phyloP scores from a whole-genome alignment of 2,329 filamentous ascomycete species.

The Fonsecaea pedrosoi region DNA sequence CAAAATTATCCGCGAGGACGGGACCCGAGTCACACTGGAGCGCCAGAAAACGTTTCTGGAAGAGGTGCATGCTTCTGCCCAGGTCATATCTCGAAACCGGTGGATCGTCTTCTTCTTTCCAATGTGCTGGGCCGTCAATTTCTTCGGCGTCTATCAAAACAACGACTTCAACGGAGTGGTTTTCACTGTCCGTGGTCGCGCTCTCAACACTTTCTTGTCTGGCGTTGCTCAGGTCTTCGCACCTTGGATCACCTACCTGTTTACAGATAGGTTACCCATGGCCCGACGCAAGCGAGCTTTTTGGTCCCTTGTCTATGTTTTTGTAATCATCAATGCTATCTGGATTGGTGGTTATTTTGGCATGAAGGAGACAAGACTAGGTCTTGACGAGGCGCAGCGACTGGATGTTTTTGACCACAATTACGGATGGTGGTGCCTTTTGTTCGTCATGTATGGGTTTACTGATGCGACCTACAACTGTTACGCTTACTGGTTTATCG shows the following conservation, averaged over 20 bases:
- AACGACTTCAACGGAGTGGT: constrained; percentile 40
- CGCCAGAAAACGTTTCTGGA: constrained; percentile 25
- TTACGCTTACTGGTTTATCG: not conserved
- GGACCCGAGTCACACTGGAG: constrained; percentile 55
- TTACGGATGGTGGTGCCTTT: constrained; percentile 9
- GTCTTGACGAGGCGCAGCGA: constrained; percentile 4
- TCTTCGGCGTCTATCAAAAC: constrained; percentile 40
- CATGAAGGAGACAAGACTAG: constrained; percentile 16
- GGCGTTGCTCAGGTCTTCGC: constrained; percentile 39
- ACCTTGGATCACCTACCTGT: constrained; percentile 34
- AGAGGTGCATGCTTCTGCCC: constrained; percentile 35
- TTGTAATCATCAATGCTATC: constrained; percentile 38
- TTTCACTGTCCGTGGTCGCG: constrained; percentile 39
- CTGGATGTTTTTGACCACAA: constrained; percentile 16
- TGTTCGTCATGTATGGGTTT: constrained; percentile 26
- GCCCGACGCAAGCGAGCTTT: constrained; percentile 37
- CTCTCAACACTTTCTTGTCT: constrained; percentile 39
- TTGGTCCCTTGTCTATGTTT: constrained; percentile 33
- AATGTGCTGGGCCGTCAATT: constrained; percentile 39
- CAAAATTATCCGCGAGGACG: constrained; percentile 72
- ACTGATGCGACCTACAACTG: constrained; percentile 18
- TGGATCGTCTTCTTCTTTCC: constrained; percentile 40
- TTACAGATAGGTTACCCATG: constrained; percentile 38
- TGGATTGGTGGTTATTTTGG: constrained; percentile 37
- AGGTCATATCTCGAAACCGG: constrained; percentile 33